Conservation (phyloP, 306 rosid genomes). For the Hippophae tibetana region DNA sequence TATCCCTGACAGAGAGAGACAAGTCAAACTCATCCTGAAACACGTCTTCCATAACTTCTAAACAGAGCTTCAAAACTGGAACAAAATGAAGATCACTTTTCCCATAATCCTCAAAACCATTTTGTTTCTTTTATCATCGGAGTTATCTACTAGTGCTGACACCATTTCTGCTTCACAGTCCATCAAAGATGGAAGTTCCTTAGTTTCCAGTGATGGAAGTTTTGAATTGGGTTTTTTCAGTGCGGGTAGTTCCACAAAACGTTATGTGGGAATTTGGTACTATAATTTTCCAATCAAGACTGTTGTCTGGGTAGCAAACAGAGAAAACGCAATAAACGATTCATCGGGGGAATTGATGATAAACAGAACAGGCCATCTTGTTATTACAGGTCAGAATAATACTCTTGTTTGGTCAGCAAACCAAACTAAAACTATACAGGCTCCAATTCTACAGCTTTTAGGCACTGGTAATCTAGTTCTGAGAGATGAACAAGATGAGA, state of each 20-base stretch:
- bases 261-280: slow-evolving; percentile 20
- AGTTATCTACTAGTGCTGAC: background rate
- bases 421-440: background rate
- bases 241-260: slow-evolving; percentile 1
- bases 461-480: slow-evolving; percentile 13
- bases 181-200: slow-evolving; percentile 1
- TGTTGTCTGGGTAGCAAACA: slow-evolving; percentile 6
- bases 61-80: no score
- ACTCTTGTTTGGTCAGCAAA: slow-evolving; percentile 12
- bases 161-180: background rate
- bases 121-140: background rate
- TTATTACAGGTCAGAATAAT: background rate
- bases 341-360: background rate
- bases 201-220: slow-evolving; percentile 9
- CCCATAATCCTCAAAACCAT: background rate
- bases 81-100: background rate
- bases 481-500: slow-evolving; percentile 1
- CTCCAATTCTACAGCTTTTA: slow-evolving; percentile 1
- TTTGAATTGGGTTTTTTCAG: slow-evolving; percentile 17
- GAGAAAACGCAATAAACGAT: background rate
- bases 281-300: background rate
- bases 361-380: slow-evolving; percentile 1
- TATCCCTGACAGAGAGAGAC: no score
- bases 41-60: no score
- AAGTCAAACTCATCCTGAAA: no score